Base-by-base conservation (phyloP, 371 early-diverging fungal genomes). In the Fennellomyces sp. region DNA sequence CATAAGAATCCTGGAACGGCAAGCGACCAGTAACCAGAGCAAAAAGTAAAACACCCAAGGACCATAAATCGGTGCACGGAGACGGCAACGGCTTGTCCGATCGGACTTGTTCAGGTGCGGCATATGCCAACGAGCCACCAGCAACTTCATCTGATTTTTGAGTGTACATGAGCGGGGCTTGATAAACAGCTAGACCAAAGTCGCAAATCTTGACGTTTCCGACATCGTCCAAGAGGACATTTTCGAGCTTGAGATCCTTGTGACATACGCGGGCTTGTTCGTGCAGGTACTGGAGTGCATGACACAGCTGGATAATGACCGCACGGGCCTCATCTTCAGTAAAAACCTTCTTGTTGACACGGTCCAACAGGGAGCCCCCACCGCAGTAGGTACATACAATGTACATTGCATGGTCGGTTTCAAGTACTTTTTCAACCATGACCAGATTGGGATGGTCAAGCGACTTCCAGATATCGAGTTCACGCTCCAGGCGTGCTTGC, bases 181-280 rank as follows among this genome's bases (percentile, higher is more conserved):
- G 72, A 69, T 63, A 75, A 26, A 87, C 82, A 1, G 90, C 84
- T 6, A 94, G 72, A 2, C 98, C 97, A 76, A 99, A 97, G 71
- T 99, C 99, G 58, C 89, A 85, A 10, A 97, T 63, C 64, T 93
- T 94, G 71, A 88, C 80, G n/a, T 70, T 56, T 3, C 61, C 64
- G 38, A 68, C 36, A 28, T 78, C 74, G 54, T 79, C 80, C 12
- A 82, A 61, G 28, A 97, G 69, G 17, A 97, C 83, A 69, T 98
- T 98, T 58, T 98, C 99, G 26, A 92, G 81, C 73, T 98, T 98
- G 49, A 98, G 68, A 71, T 98, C 99, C 52, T 93, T 86, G 72
- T 98, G 97, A 21, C 89, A 87, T 17, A 97, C 82, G 10, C 81
- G 63, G 27, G 73, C 76, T 17, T 91, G 84, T 3, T 72, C 65